Evolutionary conservation across 2,329 filamentous ascomycete genomes (phyloP).

Genomic region (Hypoxylon sp.): DNA sequence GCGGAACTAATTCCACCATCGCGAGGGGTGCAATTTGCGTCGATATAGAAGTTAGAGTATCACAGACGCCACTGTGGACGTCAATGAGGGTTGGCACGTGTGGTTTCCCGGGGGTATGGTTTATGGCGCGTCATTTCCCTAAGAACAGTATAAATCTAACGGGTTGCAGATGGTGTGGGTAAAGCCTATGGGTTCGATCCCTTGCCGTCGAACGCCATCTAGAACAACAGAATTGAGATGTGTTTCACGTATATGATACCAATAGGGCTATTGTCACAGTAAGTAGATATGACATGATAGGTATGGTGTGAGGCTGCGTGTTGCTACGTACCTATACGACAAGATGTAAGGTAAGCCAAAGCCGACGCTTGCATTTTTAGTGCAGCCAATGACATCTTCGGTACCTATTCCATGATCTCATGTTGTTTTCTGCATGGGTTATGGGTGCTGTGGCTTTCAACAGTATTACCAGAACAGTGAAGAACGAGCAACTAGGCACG

Average conservation of each 20-base stretch:
- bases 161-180: conserved; percentile 10
- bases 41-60: conserved; percentile 1
- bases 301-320: background rate
- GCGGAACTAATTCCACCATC: conserved; percentile 15
- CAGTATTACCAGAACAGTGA: conserved; percentile 4
- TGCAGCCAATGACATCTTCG: conserved; percentile 4
- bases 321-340: conserved; percentile 9
- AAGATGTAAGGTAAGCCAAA: conserved; percentile 16
- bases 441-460: conserved; percentile 11
- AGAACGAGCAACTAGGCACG: conserved; percentile 1
- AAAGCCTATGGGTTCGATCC: conserved; percentile 1
- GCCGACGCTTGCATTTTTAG: conserved; percentile 23
- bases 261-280: conserved; percentile 17
- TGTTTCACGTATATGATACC: conserved; percentile 23
- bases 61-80: background rate
- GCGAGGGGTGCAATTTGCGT: conserved; percentile 10
- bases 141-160: conserved; percentile 6
- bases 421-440: background rate
- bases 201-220: conserved; percentile 10
- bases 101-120: conserved; percentile 4
- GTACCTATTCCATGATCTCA: background rate
- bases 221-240: conserved; percentile 1
- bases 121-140: conserved; percentile 9
- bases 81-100: conserved; percentile 14
- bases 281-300: conserved; percentile 3